A percentile compares a stretch with the other conserved stretches of the same genome.
These are phyloP conservation scores for Ceraceosorus guamensis DNA, from an alignment of 1,284 basidiomycete species.

Conservation along the genomic window DNA sequence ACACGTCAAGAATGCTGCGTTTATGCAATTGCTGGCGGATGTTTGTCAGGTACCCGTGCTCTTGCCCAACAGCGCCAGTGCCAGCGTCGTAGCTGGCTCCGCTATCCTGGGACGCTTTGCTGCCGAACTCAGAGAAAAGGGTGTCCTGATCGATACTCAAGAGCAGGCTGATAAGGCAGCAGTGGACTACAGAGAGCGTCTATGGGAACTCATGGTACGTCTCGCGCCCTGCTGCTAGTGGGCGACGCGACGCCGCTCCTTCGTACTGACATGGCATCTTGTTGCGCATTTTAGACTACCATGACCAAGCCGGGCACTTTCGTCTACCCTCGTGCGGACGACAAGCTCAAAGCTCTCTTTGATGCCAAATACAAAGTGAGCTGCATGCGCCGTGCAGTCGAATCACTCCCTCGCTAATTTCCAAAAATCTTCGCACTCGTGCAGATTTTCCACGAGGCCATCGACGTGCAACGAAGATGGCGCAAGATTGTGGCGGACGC, in stretches of 20 bases:
- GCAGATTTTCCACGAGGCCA: slow-evolving; percentile 78
- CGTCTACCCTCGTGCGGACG: slow-evolving; percentile 56
- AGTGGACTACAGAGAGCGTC: slow-evolving; percentile 58
- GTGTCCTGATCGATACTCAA: slow-evolving; percentile 36
- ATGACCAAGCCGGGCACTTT: slow-evolving; percentile 82
- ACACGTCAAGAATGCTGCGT: slow-evolving; percentile 42
- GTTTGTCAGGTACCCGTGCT: slow-evolving; percentile 76
- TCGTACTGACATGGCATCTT: slow-evolving; percentile 4
- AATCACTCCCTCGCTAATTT: background rate
- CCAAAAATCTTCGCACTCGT: background rate
- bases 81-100: slow-evolving; percentile 81
- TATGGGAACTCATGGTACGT: slow-evolving; percentile 89
- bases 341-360: slow-evolving; percentile 61
- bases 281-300: no score
- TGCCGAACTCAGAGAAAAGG: slow-evolving; percentile 54
- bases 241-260: no score
- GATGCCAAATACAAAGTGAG: slow-evolving; percentile 74
- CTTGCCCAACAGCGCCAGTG: slow-evolving; percentile 66
- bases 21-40: slow-evolving; percentile 65
- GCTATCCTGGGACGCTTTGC: slow-evolving; percentile 91
- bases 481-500: slow-evolving; percentile 40
- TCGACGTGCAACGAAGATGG: slow-evolving; percentile 81
- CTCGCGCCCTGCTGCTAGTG: background rate
- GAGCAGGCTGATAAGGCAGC: slow-evolving; percentile 52
- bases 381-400: no score